Evolutionary conservation across 352 stramenopile genomes (phyloP).

Genomic region (Phytopythium aichiense): DNA sequence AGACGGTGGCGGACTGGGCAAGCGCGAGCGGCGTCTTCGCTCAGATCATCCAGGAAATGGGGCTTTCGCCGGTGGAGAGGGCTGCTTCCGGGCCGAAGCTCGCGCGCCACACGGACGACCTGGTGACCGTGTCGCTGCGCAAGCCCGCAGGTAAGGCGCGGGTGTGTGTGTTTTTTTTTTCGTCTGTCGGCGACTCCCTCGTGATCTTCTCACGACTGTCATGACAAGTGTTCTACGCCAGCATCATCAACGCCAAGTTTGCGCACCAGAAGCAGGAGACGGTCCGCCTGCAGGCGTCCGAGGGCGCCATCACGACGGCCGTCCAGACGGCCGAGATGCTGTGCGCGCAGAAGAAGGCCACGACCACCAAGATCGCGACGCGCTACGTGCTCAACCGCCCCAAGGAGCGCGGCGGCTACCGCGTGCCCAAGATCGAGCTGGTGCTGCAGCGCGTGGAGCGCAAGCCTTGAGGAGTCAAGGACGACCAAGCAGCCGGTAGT

Average conservation of each 20-base stretch:
- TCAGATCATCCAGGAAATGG: constrained; percentile 37
- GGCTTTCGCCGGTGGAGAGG: constrained; percentile 40
- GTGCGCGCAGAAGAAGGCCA: constrained; percentile 52
- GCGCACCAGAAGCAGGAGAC: constrained; percentile 58
- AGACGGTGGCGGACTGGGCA: constrained; percentile 29
- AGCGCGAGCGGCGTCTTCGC: constrained; percentile 28
- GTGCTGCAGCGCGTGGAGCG: constrained; percentile 41
- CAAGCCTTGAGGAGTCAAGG: constrained; percentile 7
- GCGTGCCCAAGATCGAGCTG: constrained; percentile 71
- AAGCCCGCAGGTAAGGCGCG: constrained; percentile 52
- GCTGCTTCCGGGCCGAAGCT: constrained; percentile 50
- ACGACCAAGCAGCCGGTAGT: neutral
- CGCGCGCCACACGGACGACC: constrained; percentile 60
- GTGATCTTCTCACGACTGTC: neutral
- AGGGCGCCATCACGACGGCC: constrained; percentile 66
- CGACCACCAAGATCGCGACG: constrained; percentile 63
- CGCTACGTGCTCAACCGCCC: constrained; percentile 56
- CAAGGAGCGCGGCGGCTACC: constrained; percentile 44
- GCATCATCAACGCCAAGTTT: constrained; percentile 81
- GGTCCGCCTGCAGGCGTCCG: constrained; percentile 59
- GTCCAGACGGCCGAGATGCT: constrained; percentile 70
- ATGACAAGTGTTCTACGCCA: constrained; percentile 70
- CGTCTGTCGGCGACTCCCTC: neutral
- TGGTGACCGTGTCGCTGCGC: constrained; percentile 63
- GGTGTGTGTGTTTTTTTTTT: neutral